These are phyloP conservation scores for Piper longum DNA, from an alignment of 164 flowering plant genomes.

Conservation along the genomic window DNA sequence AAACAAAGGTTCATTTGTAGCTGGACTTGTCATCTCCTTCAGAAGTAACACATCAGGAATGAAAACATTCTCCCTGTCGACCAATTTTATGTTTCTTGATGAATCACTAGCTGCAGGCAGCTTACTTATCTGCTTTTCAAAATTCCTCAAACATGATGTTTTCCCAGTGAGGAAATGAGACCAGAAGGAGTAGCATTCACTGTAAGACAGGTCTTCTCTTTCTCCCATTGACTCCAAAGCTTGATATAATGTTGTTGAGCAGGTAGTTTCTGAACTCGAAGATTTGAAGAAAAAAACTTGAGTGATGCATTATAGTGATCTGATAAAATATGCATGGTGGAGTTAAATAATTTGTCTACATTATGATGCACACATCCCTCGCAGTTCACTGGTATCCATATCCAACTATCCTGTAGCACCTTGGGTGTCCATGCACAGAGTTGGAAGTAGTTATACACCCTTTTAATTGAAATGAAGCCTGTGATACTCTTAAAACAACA, in stretches of 20 bases:
- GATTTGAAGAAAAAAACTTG: background rate
- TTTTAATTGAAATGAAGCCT: background rate
- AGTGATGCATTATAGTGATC: background rate
- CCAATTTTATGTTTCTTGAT: background rate
- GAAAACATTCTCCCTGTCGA: background rate
- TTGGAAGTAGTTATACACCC: background rate
- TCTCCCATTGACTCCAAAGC: background rate
- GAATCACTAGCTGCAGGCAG: background rate
- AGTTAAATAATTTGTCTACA: background rate
- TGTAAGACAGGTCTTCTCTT: background rate
- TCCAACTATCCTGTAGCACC: background rate
- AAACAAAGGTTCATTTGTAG: background rate
- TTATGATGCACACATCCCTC: background rate
- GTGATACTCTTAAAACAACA: background rate
- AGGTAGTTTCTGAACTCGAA: background rate
- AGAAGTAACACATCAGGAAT: background rate
- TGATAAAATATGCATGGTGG: background rate
- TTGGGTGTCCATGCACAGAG: background rate
- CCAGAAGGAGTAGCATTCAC: background rate
- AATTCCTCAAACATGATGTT: background rate
- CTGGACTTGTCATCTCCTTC: background rate
- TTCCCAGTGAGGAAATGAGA: background rate
- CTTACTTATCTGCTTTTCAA: background rate
- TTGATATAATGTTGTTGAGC: background rate
- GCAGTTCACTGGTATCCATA: background rate